These are phyloP conservation scores for Parasarocladium wereldwijsianum DNA, from an alignment of 2,329 filamentous ascomycete species.

Conservation along the genomic window DNA sequence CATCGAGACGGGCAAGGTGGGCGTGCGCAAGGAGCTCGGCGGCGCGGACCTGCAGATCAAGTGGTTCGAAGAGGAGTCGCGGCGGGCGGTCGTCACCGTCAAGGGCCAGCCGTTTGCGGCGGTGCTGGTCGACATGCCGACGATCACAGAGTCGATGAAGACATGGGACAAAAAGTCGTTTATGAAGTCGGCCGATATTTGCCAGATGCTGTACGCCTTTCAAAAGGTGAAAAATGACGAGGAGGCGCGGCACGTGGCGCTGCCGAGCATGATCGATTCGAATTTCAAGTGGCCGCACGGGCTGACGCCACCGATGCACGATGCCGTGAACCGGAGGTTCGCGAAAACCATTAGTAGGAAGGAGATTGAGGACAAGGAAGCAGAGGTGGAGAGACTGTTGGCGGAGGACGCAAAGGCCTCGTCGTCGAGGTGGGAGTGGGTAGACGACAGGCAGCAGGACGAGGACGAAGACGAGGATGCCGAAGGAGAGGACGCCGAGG, in stretches of 20 bases:
- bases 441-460: slow-evolving; percentile 33
- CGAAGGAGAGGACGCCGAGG: slow-evolving; percentile 41
- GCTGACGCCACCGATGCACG: slow-evolving; percentile 76
- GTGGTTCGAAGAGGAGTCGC: slow-evolving; percentile 60
- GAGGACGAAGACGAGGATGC: slow-evolving; percentile 41
- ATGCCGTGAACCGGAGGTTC: slow-evolving; percentile 69
- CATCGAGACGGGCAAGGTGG: slow-evolving; percentile 65
- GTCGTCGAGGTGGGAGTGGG: slow-evolving; percentile 48
- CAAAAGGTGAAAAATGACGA: slow-evolving; percentile 49
- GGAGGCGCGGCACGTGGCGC: slow-evolving; percentile 49
- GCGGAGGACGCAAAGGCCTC: slow-evolving; percentile 49
- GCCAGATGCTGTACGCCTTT: slow-evolving; percentile 76
- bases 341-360: slow-evolving; percentile 69
- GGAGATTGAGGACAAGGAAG: slow-evolving; percentile 74
- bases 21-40: slow-evolving; percentile 44
- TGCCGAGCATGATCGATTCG: slow-evolving; percentile 56
- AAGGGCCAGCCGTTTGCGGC: slow-evolving; percentile 61
- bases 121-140: slow-evolving; percentile 69
- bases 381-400: slow-evolving; percentile 60
- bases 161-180: slow-evolving; percentile 80
- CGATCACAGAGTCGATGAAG: slow-evolving; percentile 83
- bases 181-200: slow-evolving; percentile 80
- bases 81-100: slow-evolving; percentile 59
- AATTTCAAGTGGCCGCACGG: slow-evolving; percentile 71
- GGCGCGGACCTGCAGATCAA: slow-evolving; percentile 69